Evolutionary conservation across 176 grass and related monocot genomes (phyloP).

Genomic region (Ananas comosus): DNA sequence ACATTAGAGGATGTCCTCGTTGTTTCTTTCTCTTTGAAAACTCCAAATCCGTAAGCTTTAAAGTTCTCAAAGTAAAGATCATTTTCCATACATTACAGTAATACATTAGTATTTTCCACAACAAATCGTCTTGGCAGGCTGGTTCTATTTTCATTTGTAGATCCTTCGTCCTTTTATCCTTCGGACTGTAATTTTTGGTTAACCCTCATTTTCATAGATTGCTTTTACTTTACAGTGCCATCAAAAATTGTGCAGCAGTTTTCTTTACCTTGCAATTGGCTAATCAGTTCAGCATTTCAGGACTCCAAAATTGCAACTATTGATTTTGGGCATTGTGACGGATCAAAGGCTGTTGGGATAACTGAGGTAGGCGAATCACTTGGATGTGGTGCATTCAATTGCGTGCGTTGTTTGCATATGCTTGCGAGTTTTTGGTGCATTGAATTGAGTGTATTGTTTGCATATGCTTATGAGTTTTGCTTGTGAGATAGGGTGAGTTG

Average conservation of each 20-base stretch:
- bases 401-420: background rate
- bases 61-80: too few species aligned
- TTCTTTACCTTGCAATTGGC: background rate
- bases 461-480: background rate
- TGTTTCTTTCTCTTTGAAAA: too few species aligned
- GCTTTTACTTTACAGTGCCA: too few species aligned
- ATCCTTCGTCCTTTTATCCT: background rate
- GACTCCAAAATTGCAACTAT: constrained; percentile 36
- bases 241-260: too few species aligned
- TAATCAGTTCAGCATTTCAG: constrained; percentile 34
- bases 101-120: too few species aligned
- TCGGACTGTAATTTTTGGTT: background rate
- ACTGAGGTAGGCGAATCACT: constrained; percentile 48
- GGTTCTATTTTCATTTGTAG: background rate
- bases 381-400: background rate
- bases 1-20: too few species aligned
- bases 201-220: too few species aligned
- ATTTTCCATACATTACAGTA: too few species aligned
- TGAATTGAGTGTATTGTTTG: background rate
- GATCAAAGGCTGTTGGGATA: constrained; percentile 42
- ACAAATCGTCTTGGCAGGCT: background rate
- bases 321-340: constrained; percentile 66
- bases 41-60: too few species aligned
- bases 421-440: background rate
- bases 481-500: too few species aligned